A percentile compares a stretch with the other conserved stretches of the same genome.
Conservation (phyloP, 2,329 filamentous ascomycete species). For the Fusarium floridanum region DNA sequence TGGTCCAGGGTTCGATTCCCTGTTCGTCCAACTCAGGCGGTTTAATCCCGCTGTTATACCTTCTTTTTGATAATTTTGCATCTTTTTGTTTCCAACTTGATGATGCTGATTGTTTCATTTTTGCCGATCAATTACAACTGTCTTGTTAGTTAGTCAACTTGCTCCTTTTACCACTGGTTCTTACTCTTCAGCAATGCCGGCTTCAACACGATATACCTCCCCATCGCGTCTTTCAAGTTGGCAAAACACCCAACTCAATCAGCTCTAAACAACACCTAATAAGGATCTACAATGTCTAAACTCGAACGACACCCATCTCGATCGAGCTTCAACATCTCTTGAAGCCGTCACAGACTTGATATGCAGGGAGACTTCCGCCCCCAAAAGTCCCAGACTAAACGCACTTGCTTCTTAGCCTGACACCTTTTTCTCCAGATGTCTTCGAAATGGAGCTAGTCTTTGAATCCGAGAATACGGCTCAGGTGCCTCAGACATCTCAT, state of each 20-base stretch:
- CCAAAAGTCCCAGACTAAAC: not conserved
- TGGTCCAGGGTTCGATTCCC: conserved; percentile 53
- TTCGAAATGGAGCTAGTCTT: not conserved
- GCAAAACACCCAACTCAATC: not conserved
- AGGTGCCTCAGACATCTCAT: conserved; percentile 27
- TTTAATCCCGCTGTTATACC: conserved; percentile 34
- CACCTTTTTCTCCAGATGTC: not conserved
- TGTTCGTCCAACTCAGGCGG: conserved; percentile 48
- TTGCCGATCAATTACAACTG: not conserved
- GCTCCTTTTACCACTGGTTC: not conserved
- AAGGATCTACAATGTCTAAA: not conserved
- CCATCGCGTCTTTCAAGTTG: not conserved
- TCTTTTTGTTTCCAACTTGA: not conserved
- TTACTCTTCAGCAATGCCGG: not conserved
- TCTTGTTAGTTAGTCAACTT: not conserved
- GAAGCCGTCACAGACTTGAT: conserved; percentile 5
- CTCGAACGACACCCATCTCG: conserved; percentile 4
- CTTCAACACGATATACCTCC: not conserved
- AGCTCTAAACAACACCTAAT: not conserved
- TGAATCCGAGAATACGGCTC: conserved; percentile 2
- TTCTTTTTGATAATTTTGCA: conserved; percentile 26
- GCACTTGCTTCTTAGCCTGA: conserved; percentile 1
- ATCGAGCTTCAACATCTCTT: not conserved
- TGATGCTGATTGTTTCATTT: not conserved
- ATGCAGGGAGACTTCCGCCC: conserved; percentile 28